Conservation (phyloP, 345 rosid genomes). For the Salix koriyanagi region DNA sequence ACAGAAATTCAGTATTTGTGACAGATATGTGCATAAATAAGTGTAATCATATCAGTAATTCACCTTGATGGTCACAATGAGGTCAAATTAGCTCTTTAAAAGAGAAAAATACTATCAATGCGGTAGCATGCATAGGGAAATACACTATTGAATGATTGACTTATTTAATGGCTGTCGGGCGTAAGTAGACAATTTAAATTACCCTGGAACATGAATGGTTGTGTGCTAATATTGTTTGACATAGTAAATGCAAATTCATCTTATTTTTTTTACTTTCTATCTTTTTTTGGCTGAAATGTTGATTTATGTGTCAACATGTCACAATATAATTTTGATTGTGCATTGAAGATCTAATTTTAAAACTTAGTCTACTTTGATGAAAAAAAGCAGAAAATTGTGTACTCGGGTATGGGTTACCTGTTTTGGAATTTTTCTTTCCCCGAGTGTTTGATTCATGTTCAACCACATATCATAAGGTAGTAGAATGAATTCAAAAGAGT, state of each 20-base stretch:
- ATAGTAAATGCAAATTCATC: too few species aligned
- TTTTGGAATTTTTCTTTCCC: too few species aligned
- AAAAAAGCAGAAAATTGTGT: too few species aligned
- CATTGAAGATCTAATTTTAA: too few species aligned
- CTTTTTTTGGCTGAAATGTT: not conserved
- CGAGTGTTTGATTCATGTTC: too few species aligned
- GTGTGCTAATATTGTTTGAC: not conserved
- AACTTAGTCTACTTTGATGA: too few species aligned
- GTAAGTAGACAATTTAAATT: not conserved
- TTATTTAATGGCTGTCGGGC: not conserved
- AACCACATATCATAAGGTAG: not conserved
- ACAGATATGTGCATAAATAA: slow-evolving; percentile 2
- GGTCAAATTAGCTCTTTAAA: not conserved
- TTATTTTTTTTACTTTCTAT: not conserved
- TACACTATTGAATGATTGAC: not conserved
- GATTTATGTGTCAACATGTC: not conserved
- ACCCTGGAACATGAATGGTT: not conserved
- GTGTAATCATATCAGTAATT: not conserved
- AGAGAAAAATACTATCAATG: not conserved
- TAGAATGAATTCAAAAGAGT: not conserved
- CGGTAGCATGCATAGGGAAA: not conserved
- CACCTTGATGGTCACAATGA: not conserved
- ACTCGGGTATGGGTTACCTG: too few species aligned
- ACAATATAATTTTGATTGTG: not conserved
- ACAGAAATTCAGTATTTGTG: too few species aligned